Evolutionary conservation across 805 yeast genomes (phyloP), one percentile per base, ranked within the genome.

Genomic region (Barnettozyma californica): DNA sequence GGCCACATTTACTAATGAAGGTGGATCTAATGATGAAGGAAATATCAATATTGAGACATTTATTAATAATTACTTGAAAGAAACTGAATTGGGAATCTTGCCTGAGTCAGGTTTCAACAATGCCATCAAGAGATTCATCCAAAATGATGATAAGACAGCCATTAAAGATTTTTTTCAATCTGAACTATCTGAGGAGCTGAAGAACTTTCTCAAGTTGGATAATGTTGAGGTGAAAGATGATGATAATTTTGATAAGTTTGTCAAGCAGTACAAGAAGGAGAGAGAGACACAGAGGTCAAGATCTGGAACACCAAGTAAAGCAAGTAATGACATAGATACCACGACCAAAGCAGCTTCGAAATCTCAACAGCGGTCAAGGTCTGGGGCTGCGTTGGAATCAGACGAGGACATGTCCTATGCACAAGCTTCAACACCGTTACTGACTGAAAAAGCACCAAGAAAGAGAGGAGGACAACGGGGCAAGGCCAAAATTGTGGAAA

Each of bases 131-230:
- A 76, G 74, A 48, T 85, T 81, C 61, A 82, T 94, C 4, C 89
- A 84, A 40, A 88, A 87, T 54, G 97, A 90, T 51, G 96, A 91
- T 62, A 87, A 84, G 59, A 68, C 71, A 33, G 81, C 91, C 0
- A 68, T 92, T 44, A 80, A 77, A 38, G 77, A 74, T n/a, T 84
- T 78, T 56, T 76, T 86, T 21, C 77, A 77, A 40, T 62, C 66
- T 23, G 88, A 84, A 43, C 37, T 57, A 37, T 54, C 54, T 20
- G 46, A 48, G 25, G 61, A 59, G 37, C 53, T 53, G 38, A 47
- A 44, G 23, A 54, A 53, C 9, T 58, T 58, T 36, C 35, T 58
- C 43, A 65, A 70, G 65, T 68, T 77, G 55, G 60, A 68, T 65
- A 16, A 74, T 43, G 67, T 70, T 3, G 75, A 71, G 52, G 60